Percentiles rank a stretch among this genome's conserved stretches.
Conservation (phyloP, 352 stramenopile genomes). For the Thraustochytrium striatum region DNA sequence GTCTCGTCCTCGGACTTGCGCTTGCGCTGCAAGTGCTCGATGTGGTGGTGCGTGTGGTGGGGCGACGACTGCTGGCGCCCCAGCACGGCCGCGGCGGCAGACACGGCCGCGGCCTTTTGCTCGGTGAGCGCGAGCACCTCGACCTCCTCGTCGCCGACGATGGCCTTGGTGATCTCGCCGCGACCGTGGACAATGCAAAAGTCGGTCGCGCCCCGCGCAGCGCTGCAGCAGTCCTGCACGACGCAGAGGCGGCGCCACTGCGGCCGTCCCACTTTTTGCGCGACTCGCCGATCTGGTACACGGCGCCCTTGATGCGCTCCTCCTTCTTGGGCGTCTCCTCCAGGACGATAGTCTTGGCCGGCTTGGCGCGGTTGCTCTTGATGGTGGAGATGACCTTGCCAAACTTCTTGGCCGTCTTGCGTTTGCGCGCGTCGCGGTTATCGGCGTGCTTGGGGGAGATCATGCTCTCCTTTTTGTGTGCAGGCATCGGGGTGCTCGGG, state of each 20-base stretch:
- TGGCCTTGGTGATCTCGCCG: slow-evolving; percentile 14
- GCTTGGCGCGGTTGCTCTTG: slow-evolving; percentile 38
- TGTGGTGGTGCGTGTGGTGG: not conserved
- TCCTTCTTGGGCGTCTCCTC: slow-evolving; percentile 4
- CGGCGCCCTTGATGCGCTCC: slow-evolving; percentile 42
- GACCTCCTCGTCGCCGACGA: slow-evolving; percentile 35
- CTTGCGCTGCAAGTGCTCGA: slow-evolving; percentile 17
- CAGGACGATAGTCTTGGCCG: slow-evolving; percentile 25
- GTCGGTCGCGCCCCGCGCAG: slow-evolving; percentile 15
- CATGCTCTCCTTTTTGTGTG: too few relatives aligned
- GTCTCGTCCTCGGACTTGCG: not conserved
- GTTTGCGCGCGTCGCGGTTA: slow-evolving; percentile 25
- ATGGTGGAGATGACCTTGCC: slow-evolving; percentile 27
- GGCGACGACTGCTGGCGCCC: not conserved
- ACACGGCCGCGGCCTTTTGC: not conserved
- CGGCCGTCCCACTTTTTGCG: slow-evolving; percentile 19
- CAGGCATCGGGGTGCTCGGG: too few relatives aligned
- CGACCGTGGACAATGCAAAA: slow-evolving; percentile 16
- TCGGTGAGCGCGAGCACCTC: slow-evolving; percentile 20
- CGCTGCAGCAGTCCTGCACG: slow-evolving; percentile 39
- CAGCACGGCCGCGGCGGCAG: not conserved
- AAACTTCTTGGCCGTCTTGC: slow-evolving; percentile 21
- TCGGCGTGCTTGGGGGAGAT: too few relatives aligned
- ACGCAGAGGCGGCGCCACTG: slow-evolving; percentile 37
- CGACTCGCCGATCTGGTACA: slow-evolving; percentile 6